Conservation (phyloP, 352 stramenopile species). For the Globisporangium acanthophoron region DNA sequence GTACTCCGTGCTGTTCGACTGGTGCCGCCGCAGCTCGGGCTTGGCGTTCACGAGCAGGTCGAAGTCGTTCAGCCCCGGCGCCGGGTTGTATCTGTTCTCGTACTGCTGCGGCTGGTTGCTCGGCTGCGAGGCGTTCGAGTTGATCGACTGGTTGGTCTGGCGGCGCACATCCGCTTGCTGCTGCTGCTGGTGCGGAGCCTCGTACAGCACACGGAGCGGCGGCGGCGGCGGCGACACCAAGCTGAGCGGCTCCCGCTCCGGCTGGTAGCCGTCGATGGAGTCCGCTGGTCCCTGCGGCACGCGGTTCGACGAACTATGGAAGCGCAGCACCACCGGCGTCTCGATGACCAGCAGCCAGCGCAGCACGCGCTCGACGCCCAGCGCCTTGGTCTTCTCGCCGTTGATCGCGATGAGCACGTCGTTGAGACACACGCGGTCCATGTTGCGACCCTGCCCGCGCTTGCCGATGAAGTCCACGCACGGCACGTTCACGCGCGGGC, state of each 20-base stretch:
- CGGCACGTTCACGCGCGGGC: slow-evolving; percentile 58
- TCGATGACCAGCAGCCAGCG: slow-evolving; percentile 72
- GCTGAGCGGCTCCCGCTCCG: slow-evolving; percentile 25
- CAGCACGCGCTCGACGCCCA: slow-evolving; percentile 72
- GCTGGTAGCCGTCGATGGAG: slow-evolving; percentile 16
- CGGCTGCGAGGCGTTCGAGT: not conserved
- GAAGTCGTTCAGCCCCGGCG: slow-evolving; percentile 15
- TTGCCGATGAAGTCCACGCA: slow-evolving; percentile 63
- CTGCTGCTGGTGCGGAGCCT: slow-evolving; percentile 3
- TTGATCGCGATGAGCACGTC: slow-evolving; percentile 82
- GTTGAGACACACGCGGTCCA: slow-evolving; percentile 74
- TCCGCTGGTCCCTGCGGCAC: slow-evolving; percentile 16
- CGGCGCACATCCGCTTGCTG: not conserved
- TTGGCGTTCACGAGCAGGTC: slow-evolving; percentile 23
- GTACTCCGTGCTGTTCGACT: slow-evolving; percentile 6
- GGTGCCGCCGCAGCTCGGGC: slow-evolving; percentile 11
- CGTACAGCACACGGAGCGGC: slow-evolving; percentile 22
- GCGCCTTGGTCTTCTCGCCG: slow-evolving; percentile 65
- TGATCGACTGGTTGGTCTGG: not conserved
- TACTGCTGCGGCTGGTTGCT: not conserved
- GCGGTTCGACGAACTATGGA: slow-evolving; percentile 72
- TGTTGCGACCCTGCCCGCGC: slow-evolving; percentile 55
- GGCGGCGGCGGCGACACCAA: slow-evolving; percentile 17
- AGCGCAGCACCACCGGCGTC: slow-evolving; percentile 69
- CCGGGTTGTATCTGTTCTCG: not conserved